Evolutionary conservation across 345 rosid genomes (phyloP).

Genomic region (Punica granatum): DNA sequence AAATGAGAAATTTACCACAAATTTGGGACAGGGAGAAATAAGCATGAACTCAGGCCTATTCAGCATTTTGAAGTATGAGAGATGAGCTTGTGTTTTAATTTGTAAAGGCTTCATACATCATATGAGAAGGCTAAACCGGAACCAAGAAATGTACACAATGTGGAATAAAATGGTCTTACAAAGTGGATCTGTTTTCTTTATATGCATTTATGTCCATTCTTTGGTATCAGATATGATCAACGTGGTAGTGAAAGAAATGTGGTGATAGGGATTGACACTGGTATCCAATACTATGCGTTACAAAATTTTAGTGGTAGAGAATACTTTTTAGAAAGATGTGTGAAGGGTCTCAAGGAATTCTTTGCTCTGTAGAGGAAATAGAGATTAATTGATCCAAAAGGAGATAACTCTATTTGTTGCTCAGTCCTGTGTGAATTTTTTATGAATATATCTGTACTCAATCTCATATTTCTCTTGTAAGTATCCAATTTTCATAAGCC

Average conservation of each 20-base stretch:
- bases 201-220: neutral
- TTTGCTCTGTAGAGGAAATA: neutral
- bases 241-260: neutral
- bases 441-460: neutral
- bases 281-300: neutral
- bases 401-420: neutral
- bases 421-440: neutral
- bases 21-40: neutral
- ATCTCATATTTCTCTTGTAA: neutral
- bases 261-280: neutral
- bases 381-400: slow-evolving; percentile 1
- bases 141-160: neutral
- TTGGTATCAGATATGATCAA: neutral
- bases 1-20: neutral
- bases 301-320: neutral
- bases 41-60: neutral
- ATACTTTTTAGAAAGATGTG: neutral
- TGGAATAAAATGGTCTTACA: neutral
- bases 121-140: neutral
- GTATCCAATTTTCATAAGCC: neutral
- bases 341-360: neutral
- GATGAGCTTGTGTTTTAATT: neutral
- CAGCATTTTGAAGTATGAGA: neutral
- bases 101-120: neutral
- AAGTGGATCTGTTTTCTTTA: neutral